phyloP scores from a whole-genome alignment of 2,329 filamentous ascomycete species.

The Hymenoscyphus infarciens region DNA sequence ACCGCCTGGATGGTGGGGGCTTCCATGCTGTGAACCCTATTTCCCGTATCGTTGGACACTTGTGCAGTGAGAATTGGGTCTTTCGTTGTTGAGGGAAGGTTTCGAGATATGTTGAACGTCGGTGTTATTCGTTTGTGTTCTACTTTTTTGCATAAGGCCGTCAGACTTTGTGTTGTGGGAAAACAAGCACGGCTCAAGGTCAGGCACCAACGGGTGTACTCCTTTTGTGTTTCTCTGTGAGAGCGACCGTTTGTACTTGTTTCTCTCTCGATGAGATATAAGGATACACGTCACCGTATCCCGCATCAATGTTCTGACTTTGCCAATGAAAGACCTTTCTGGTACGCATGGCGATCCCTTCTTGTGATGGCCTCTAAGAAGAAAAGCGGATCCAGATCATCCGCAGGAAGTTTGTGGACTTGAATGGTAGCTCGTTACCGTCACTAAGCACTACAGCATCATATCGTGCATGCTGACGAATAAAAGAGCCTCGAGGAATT shows the following conservation, averaged over 20 bases:
- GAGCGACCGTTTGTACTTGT: neutral
- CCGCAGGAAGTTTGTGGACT: neutral
- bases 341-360: neutral
- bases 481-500: neutral
- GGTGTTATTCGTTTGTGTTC: slow-evolving; percentile 7
- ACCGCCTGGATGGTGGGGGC: no score
- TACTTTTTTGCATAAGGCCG: slow-evolving; percentile 7
- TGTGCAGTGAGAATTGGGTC: no score
- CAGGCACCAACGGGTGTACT: neutral
- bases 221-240: neutral
- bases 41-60: no score
- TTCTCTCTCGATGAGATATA: neutral
- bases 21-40: no score
- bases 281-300: neutral
- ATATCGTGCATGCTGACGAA: slow-evolving; percentile 9
- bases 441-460: slow-evolving; percentile 8
- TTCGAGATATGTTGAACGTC: slow-evolving; percentile 10
- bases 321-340: neutral
- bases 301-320: neutral
- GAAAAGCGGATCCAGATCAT: slow-evolving; percentile 6
- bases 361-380: neutral
- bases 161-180: slow-evolving; percentile 2
- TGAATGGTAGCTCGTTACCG: neutral
- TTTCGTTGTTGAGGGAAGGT: neutral
- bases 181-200: neutral